Conservation (phyloP, 78 protist genomes). For the Planoprotostelium fungivorum region DNA sequence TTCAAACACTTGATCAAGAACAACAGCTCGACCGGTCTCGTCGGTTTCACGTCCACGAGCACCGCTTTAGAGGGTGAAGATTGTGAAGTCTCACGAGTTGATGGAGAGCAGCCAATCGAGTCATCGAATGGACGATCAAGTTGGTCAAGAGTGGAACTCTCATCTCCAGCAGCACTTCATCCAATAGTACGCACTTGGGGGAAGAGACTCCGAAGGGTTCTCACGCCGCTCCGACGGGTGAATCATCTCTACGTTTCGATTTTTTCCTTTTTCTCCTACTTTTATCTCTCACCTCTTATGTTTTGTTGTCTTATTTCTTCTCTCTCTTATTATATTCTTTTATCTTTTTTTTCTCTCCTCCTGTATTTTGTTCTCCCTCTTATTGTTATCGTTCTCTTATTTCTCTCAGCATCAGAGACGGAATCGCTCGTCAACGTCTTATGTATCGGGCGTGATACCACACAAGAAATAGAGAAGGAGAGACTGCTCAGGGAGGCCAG, state of each 20-base stretch:
- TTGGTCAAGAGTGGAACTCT: not conserved
- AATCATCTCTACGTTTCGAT: too few species aligned
- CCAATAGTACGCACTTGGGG: not conserved
- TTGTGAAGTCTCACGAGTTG: not conserved
- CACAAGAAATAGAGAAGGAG: not conserved
- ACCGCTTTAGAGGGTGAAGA: not conserved
- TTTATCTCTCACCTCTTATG: too few species aligned
- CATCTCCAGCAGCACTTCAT: not conserved
- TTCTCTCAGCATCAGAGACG: too few species aligned
- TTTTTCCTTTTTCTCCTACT: too few species aligned
- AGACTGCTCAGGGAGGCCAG: not conserved
- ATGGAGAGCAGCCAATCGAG: not conserved
- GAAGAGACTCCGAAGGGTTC: not conserved
- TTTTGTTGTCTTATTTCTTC: too few species aligned
- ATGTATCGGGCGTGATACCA: not conserved
- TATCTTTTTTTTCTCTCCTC: too few species aligned
- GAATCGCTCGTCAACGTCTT: not conserved
- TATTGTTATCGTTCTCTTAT: too few species aligned
- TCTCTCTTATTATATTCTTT: too few species aligned
- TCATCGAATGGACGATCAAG: not conserved
- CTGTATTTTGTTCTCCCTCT: too few species aligned
- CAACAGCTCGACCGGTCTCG: not conserved
- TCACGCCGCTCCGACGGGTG: not conserved
- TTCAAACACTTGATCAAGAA: not conserved
- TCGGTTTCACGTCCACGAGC: not conserved